Evolutionary conservation across 148 eudicot genomes (phyloP).

Genomic region (Drosera capensis): DNA sequence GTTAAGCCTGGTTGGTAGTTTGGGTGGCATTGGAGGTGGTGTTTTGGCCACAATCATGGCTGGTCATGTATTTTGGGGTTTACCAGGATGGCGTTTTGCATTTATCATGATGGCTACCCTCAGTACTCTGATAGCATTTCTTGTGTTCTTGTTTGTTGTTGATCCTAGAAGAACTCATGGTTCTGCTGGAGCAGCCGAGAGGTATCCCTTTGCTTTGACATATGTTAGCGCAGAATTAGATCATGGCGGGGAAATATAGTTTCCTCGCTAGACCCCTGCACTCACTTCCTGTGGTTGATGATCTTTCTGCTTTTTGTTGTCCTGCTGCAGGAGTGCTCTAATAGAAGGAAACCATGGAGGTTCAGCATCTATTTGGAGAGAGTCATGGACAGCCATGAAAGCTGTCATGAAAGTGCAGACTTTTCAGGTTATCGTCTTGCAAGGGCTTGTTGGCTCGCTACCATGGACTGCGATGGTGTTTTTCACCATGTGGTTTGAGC

Average conservation of each 20-base stretch:
- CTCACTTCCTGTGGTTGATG: not conserved
- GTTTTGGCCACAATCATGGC: conserved; percentile 84
- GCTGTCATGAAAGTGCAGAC: conserved; percentile 55
- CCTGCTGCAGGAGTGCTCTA: conserved; percentile 35
- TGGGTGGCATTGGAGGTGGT: conserved; percentile 91
- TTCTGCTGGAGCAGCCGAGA: conserved; percentile 18
- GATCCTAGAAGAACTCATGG: conserved; percentile 45
- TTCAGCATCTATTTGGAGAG: conserved; percentile 47
- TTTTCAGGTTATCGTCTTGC: conserved; percentile 85
- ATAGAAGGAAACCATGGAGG: conserved; percentile 20
- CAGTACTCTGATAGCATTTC: conserved; percentile 49
- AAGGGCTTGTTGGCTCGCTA: conserved; percentile 84
- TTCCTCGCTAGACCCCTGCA: not conserved
- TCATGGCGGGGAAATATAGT: no score
- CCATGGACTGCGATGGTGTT: conserved; percentile 99
- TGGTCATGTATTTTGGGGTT: conserved; percentile 53
- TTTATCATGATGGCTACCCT: conserved; percentile 56
- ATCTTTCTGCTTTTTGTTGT: not conserved
- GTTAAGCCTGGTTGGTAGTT: conserved; percentile 57
- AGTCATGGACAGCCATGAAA: conserved; percentile 73
- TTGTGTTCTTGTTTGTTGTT: conserved; percentile 61
- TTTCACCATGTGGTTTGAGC: conserved; percentile 85
- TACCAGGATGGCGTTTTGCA: conserved; percentile 86
- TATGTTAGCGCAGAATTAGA: no score
- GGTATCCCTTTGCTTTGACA: no score